Percentiles rank a stretch among this genome's conserved stretches.
phyloP scores from a whole-genome alignment of 352 stramenopile species.

The Pythium aphanidermatum region DNA sequence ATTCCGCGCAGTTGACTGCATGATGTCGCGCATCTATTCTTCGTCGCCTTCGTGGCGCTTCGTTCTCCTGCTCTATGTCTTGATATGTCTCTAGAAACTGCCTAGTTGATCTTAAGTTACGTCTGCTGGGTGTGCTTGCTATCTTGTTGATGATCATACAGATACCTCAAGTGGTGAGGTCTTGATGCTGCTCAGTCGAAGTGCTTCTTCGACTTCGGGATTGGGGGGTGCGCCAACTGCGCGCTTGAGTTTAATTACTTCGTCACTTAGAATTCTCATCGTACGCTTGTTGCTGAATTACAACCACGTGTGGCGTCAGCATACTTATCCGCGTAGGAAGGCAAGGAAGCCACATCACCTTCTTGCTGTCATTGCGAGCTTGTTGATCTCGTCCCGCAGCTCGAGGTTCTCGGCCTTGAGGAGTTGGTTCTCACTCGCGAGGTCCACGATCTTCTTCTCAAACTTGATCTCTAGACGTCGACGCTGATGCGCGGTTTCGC shows the following conservation, averaged over 20 bases:
- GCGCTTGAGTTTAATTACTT: constrained; percentile 46
- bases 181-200: constrained; percentile 11
- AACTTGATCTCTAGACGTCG: constrained; percentile 28
- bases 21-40: too few relatives aligned
- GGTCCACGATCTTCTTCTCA: constrained; percentile 31
- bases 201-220: constrained; percentile 13
- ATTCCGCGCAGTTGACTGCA: too few relatives aligned
- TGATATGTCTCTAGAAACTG: too few relatives aligned
- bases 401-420: constrained; percentile 36
- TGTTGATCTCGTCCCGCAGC: constrained; percentile 25
- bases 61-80: too few relatives aligned
- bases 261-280: constrained; percentile 32
- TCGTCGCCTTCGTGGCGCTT: too few relatives aligned
- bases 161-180: too few relatives aligned
- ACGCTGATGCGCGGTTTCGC: constrained; percentile 17
- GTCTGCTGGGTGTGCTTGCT: too few relatives aligned
- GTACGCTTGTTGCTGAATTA: constrained; percentile 37
- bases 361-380: constrained; percentile 18
- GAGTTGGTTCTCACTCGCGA: constrained; percentile 36
- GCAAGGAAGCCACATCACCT: constrained; percentile 15
- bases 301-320: neutral
- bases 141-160: too few relatives aligned
- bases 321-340: neutral
- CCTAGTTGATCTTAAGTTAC: too few relatives aligned
- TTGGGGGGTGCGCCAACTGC: constrained; percentile 11